phyloP scores from a whole-genome alignment of 2,329 filamentous ascomycete genomes.

The Leptographium galeiforme region DNA sequence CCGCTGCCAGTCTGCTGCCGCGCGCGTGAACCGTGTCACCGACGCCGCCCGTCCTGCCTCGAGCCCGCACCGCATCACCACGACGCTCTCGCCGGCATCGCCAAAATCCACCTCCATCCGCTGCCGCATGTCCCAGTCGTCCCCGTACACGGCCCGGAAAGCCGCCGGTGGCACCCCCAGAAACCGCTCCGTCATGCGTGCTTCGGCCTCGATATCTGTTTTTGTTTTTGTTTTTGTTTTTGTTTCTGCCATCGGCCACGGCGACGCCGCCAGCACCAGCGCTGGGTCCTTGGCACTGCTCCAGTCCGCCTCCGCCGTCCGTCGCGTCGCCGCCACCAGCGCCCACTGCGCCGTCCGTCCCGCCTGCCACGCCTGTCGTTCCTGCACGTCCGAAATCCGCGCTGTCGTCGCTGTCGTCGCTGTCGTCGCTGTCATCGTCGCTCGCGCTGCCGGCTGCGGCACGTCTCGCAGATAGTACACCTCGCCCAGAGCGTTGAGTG shows the following conservation, averaged over 20 bases:
- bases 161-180: conserved; percentile 59
- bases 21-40: conserved; percentile 28
- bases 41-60: conserved; percentile 22
- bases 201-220: conserved; percentile 62
- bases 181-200: conserved; percentile 68
- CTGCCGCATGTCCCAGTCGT: conserved; percentile 87
- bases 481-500: conserved; percentile 87
- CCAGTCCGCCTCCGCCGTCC: conserved; percentile 57
- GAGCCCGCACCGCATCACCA: conserved; percentile 62
- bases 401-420: not conserved
- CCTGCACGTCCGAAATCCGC: not conserved
- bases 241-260: conserved; percentile 56
- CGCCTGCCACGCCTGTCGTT: conserved; percentile 58
- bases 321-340: conserved; percentile 63
- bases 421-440: not conserved
- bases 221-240: conserved; percentile 57
- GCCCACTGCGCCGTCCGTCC: conserved; percentile 73
- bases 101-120: conserved; percentile 81
- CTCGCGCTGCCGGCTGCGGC: conserved; percentile 28
- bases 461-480: conserved; percentile 70
- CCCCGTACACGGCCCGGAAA: conserved; percentile 57
- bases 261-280: conserved; percentile 60
- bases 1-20: conserved; percentile 49
- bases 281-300: conserved; percentile 49
- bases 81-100: conserved; percentile 63